Conservation (phyloP, 2,329 filamentous ascomycete species). For the Elsinoe perseae region DNA sequence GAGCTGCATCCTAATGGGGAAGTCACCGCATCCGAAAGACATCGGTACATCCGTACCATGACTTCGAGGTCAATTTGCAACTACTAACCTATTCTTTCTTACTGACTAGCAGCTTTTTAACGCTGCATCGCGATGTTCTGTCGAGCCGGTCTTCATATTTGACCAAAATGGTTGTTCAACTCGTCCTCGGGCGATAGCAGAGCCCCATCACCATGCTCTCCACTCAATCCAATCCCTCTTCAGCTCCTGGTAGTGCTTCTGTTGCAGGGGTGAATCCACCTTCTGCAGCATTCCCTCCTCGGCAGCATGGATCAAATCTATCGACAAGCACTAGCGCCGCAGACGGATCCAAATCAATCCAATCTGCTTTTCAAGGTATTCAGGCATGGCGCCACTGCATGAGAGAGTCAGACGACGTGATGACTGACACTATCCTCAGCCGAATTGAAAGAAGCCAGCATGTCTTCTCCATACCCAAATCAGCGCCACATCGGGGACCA, state of each 20-base stretch:
- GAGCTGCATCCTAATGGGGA: neutral
- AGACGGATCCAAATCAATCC: constrained; percentile 26
- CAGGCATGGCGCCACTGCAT: neutral
- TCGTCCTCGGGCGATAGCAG: neutral
- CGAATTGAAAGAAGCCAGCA: constrained; percentile 15
- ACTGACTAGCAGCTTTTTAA: too few species aligned
- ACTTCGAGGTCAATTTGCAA: too few species aligned
- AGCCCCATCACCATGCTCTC: neutral
- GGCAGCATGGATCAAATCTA: constrained; percentile 22
- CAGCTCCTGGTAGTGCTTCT: constrained; percentile 16
- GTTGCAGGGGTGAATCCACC: constrained; percentile 13
- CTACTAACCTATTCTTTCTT: too few species aligned
- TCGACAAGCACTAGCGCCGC: constrained; percentile 11
- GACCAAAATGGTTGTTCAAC: neutral
- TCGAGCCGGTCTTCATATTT: neutral
- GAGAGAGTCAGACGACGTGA: neutral
- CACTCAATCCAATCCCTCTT: constrained; percentile 15
- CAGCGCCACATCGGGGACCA: constrained; percentile 87
- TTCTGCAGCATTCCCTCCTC: constrained; percentile 28
- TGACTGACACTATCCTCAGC: constrained; percentile 5
- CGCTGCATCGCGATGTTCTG: too few species aligned
- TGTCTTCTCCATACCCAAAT: constrained; percentile 42
- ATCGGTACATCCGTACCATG: neutral
- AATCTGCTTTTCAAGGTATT: constrained; percentile 35
- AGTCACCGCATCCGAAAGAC: neutral